Evolutionary conservation across 257 asterid species (phyloP), one percentile per base, ranked within the genome.

Genomic region (Echium plantagineum): DNA sequence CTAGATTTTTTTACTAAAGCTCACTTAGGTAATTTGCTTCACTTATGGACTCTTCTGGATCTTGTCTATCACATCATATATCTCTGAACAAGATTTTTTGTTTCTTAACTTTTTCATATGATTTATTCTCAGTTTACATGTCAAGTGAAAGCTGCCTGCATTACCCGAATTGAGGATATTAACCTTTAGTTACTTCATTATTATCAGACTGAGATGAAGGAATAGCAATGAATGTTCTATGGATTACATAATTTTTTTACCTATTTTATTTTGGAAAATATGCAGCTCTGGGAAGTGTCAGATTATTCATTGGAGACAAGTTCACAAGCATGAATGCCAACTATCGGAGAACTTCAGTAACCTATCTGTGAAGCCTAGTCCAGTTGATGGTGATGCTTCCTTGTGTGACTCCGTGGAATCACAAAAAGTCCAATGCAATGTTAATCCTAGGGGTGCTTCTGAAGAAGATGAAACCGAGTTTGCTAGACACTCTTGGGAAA

Each of bases 281-380:
- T 67, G 82, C 71, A 89, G 95, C 78, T 89, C 95, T 46, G 97
- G 97, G 49, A 77, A 82, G 78, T 89, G 97, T 64, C 95, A 86
- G 80, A 80, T 89, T 64, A 67, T 76, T 72, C 95, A 89, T 22
- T 89, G 97, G 97, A 86, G 97, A 75, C 85, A 80, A 62, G 77
- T 73, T 74, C 95, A 89, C 87, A 89, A 86, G 77, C 89, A 81
- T 46, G 91, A 89, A 79, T 89, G 97, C 74, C 77, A 63, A 73
- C 86, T 72, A 69, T 54, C 78, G 77, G 91, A 70, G 65, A 78
- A 72, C 62, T 63, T 60, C 60, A 57, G 64, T 46, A 69, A 55
- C 70, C 58, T 77, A 52, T 74, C 77, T 62, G 71, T 64, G 31
- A 70, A 63, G 71, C 69, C 66, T 57, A 32, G 54, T 21, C 52